Evolutionary conservation across 345 rosid genomes (phyloP).

Genomic region (Camelina neglecta): DNA sequence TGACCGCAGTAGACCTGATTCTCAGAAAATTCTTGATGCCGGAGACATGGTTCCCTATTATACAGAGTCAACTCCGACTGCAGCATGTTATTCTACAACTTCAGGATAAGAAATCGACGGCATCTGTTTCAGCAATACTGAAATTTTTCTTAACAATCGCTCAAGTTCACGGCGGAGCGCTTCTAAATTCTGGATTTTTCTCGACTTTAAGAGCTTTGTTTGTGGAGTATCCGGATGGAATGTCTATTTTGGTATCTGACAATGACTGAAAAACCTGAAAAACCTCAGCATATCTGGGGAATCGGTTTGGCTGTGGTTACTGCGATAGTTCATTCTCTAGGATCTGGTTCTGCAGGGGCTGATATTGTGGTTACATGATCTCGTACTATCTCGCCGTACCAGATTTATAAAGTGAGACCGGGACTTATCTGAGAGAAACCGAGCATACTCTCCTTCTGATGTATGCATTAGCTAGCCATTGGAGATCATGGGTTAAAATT

Average conservation of each 20-base stretch:
- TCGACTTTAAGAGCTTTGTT: constrained; percentile 68
- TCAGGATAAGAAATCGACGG: constrained; percentile 61
- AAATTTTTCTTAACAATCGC: constrained; percentile 83
- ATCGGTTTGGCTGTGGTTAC: constrained; percentile 80
- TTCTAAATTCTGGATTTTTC: constrained; percentile 70
- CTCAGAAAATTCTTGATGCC: constrained; percentile 70
- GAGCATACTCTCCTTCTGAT: constrained; percentile 84
- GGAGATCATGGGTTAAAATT: constrained; percentile 75
- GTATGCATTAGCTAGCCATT: constrained; percentile 69
- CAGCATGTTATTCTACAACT: constrained; percentile 64
- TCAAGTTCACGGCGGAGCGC: constrained; percentile 83
- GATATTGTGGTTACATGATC: constrained; percentile 64
- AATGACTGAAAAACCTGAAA: constrained; percentile 59
- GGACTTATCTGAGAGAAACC: constrained; percentile 71
- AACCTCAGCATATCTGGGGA: constrained; percentile 72
- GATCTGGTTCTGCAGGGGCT: constrained; percentile 52
- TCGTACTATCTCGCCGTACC: constrained; percentile 73
- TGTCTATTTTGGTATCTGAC: constrained; percentile 47
- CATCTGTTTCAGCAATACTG: constrained; percentile 58
- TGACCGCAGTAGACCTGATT: constrained; percentile 66
- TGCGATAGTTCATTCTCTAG: constrained; percentile 76
- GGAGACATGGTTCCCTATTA: constrained; percentile 80
- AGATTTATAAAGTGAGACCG: constrained; percentile 69
- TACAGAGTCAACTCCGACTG: constrained; percentile 70
- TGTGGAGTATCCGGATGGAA: constrained; percentile 53